Evolutionary conservation across 2,329 filamentous ascomycete genomes (phyloP).

Genomic region (Trichoderma aggressivum): DNA sequence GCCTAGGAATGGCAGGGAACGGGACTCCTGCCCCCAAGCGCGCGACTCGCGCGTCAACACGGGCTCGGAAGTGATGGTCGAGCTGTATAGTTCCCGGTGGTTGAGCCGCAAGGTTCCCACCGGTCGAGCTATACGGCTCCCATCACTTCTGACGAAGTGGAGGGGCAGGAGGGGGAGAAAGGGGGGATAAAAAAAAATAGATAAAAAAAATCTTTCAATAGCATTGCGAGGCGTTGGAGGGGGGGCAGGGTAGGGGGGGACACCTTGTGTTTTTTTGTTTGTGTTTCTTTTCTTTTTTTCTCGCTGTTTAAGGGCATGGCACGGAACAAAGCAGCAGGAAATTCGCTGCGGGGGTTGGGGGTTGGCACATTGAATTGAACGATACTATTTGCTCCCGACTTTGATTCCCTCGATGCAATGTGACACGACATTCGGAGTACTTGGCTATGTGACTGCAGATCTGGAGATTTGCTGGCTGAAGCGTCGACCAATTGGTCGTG

Average conservation of each 20-base stretch:
- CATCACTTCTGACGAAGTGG: not conserved
- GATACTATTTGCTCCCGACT: not conserved
- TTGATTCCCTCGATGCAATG: not conserved
- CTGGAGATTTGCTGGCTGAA: not conserved
- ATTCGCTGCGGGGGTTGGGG: not conserved
- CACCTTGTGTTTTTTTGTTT: not conserved
- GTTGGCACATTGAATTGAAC: not conserved
- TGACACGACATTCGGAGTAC: not conserved
- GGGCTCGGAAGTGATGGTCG: conserved; percentile 23
- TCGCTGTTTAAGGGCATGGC: not conserved
- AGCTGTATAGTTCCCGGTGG: not conserved
- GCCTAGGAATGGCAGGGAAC: conserved; percentile 34
- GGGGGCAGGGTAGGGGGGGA: too few relatives aligned
- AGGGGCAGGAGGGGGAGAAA: not conserved
- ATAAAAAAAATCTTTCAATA: not conserved
- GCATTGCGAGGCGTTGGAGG: not conserved
- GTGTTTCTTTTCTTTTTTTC: not conserved
- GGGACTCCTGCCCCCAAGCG: conserved; percentile 34
- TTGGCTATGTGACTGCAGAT: not conserved
- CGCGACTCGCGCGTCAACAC: conserved; percentile 31
- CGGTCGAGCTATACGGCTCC: conserved; percentile 3
- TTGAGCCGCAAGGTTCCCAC: conserved; percentile 13
- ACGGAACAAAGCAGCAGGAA: not conserved
- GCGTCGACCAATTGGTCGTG: not conserved
- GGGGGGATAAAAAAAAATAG: not conserved